These are phyloP conservation scores for Tremellales sp. DNA, from an alignment of 1,284 basidiomycete species.

Conservation along the genomic window DNA sequence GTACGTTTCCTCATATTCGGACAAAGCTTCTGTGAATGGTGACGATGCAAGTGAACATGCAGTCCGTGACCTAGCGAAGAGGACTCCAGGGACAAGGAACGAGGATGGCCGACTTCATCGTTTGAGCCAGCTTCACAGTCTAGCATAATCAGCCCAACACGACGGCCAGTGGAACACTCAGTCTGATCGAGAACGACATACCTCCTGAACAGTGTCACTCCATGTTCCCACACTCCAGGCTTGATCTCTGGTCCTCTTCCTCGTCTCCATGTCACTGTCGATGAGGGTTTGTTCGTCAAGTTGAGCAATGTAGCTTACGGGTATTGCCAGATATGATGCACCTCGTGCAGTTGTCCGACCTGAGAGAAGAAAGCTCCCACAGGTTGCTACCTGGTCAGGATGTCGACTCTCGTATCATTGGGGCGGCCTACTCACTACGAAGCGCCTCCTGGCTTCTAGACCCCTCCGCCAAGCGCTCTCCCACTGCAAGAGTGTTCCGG, in stretches of 20 bases:
- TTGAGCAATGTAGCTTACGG: constrained; percentile 55
- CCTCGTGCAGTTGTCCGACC: constrained; percentile 80
- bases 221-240: constrained; percentile 91
- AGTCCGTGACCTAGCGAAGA: constrained; percentile 28
- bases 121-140: constrained; percentile 43
- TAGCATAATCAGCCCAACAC: constrained; percentile 8
- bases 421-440: constrained; percentile 52
- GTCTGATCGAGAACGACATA: constrained; percentile 34
- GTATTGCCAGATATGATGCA: constrained; percentile 93
- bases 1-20: no score
- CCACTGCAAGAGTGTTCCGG: constrained; percentile 87
- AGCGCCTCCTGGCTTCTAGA: constrained; percentile 78
- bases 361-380: constrained; percentile 94
- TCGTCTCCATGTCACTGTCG: constrained; percentile 68
- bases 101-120: constrained; percentile 44
- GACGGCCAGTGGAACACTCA: neutral
- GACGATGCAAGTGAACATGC: no score
- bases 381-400: constrained; percentile 54
- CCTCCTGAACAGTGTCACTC: constrained; percentile 90
- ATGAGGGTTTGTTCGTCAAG: no score
- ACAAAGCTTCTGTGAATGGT: no score
- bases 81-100: constrained; percentile 46
- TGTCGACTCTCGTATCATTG: neutral
- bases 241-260: constrained; percentile 76
- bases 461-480: constrained; percentile 85